A percentile compares a stretch with the other conserved stretches of the same genome.
phyloP scores from a whole-genome alignment of 371 early-diverging fungal species.

The Mortierella polycephala region DNA sequence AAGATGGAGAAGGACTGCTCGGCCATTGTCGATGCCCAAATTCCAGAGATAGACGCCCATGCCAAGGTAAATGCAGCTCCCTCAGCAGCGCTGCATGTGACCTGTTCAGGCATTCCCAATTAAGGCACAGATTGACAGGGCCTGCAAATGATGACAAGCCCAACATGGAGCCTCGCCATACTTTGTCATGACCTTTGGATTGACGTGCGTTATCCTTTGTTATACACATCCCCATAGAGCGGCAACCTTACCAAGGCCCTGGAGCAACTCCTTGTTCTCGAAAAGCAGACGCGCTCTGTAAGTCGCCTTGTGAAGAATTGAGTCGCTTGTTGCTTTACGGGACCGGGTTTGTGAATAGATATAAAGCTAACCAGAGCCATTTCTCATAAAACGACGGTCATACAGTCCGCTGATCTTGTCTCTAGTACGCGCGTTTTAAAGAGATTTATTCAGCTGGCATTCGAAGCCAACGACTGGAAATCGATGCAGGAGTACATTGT shows the following conservation, averaged over 20 bases:
- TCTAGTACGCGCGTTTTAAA: slow-evolving; percentile 91
- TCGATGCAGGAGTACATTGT: slow-evolving; percentile 90
- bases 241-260: slow-evolving; percentile 87
- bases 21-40: slow-evolving; percentile 78
- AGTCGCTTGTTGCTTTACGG: not conserved
- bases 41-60: slow-evolving; percentile 82
- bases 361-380: too few relatives aligned
- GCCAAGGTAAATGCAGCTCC: slow-evolving; percentile 63
- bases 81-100: not conserved
- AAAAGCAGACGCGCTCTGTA: slow-evolving; percentile 94
- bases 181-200: not conserved
- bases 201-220: not conserved
- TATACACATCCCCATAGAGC: slow-evolving; percentile 54
- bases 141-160: not conserved
- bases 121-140: too few relatives aligned
- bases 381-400: too few relatives aligned
- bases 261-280: slow-evolving; percentile 81
- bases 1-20: slow-evolving; percentile 96
- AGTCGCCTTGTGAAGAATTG: slow-evolving; percentile 11
- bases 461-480: slow-evolving; percentile 84
- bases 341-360: not conserved
- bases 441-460: slow-evolving; percentile 81
- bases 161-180: not conserved
- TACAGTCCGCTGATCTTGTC: slow-evolving; percentile 82
- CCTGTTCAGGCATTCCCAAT: too few relatives aligned